Conservation (phyloP, 2,329 filamentous ascomycete genomes). For the Pseudogymnoascus sp. region DNA sequence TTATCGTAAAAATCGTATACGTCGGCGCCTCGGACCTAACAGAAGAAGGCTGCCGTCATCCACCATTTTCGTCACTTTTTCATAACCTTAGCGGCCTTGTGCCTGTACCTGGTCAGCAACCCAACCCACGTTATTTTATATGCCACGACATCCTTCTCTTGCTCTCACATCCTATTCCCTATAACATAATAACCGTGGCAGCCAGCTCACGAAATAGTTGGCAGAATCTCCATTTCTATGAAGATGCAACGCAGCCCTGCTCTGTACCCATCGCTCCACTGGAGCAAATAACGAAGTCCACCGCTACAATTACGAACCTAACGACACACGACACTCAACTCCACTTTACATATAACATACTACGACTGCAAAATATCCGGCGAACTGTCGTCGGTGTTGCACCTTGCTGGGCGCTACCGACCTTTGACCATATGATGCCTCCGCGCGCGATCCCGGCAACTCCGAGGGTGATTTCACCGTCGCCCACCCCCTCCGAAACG, state of each 20-base stretch:
- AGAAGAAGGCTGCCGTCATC: background rate
- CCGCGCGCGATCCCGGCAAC: slow-evolving; percentile 59
- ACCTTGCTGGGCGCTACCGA: slow-evolving; percentile 48
- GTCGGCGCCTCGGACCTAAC: background rate
- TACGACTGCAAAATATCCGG: slow-evolving; percentile 40
- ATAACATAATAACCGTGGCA: background rate
- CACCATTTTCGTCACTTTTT: slow-evolving; percentile 1
- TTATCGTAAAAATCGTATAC: background rate
- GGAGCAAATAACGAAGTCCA: slow-evolving; percentile 44
- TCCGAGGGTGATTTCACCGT: slow-evolving; percentile 83
- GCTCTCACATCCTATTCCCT: background rate
- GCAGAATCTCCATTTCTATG: slow-evolving; percentile 16
- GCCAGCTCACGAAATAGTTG: background rate
- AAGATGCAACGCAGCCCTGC: slow-evolving; percentile 51
- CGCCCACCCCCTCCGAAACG: slow-evolving; percentile 61
- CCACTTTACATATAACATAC: slow-evolving; percentile 40
- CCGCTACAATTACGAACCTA: slow-evolving; percentile 31
- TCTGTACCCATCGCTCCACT: slow-evolving; percentile 45
- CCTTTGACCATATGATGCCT: slow-evolving; percentile 38
- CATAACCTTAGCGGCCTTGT: background rate
- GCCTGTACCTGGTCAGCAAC: slow-evolving; percentile 14
- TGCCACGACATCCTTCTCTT: background rate
- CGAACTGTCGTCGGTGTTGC: slow-evolving; percentile 50
- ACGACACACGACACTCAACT: slow-evolving; percentile 45
- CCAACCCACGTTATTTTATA: slow-evolving; percentile 10